These are phyloP conservation scores for Teunomyces kruisii DNA, from an alignment of 805 yeast species.

Conservation along the genomic window DNA sequence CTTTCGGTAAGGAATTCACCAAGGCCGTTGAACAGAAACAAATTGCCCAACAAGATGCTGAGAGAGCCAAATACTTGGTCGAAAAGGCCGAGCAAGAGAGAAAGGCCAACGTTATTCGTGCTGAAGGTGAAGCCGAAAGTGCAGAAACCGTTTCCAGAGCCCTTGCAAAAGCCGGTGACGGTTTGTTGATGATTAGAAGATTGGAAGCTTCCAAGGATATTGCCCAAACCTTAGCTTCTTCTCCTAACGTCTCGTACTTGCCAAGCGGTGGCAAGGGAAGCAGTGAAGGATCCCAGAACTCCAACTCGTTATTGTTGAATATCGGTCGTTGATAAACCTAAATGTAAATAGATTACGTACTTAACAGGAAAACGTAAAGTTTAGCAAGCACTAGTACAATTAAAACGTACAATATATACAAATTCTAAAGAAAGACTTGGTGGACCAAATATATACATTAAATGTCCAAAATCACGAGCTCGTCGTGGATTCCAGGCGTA, in stretches of 20 bases:
- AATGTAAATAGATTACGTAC: conserved; percentile 4
- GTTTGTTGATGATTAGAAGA: conserved; percentile 87
- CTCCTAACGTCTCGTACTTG: conserved; percentile 85
- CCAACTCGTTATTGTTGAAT: conserved; percentile 63
- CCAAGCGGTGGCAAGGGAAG: conserved; percentile 53
- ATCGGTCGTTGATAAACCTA: conserved; percentile 56
- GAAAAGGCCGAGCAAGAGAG: conserved; percentile 98
- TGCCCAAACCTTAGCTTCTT: conserved; percentile 79
- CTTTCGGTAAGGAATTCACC: conserved; percentile 94
- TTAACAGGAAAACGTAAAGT: no score
- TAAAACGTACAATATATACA: neutral
- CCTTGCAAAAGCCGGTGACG: conserved; percentile 92
- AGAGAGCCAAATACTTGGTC: conserved; percentile 83
- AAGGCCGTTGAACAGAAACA: conserved; percentile 98
- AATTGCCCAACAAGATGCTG: conserved; percentile 99
- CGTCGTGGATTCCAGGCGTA: conserved; percentile 42
- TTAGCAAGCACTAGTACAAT: neutral
- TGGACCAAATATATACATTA: conserved; percentile 2
- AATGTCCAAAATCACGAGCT: conserved; percentile 23
- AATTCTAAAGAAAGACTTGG: neutral
- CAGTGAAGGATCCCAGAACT: conserved; percentile 44
- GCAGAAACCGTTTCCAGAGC: conserved; percentile 95
- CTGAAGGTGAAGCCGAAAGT: conserved; percentile 99
- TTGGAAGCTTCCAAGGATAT: conserved; percentile 96
- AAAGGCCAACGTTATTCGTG: conserved; percentile 91